Base-by-base conservation (phyloP, 23 red algal species). In the Pyropia haitanensis region DNA sequence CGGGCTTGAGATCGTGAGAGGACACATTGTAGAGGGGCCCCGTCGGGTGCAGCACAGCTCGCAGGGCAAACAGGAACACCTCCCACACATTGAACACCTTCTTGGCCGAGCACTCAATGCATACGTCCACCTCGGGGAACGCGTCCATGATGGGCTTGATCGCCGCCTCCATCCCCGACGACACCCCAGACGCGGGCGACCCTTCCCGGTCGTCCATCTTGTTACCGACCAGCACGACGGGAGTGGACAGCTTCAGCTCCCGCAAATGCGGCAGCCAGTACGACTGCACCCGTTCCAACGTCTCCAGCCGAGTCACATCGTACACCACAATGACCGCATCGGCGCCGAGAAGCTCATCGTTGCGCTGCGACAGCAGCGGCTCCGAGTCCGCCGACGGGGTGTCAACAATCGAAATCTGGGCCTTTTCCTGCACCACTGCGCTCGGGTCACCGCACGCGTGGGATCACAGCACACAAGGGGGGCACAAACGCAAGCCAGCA, bases 81-180 rank as follows among this genome's bases (percentile, higher is more conserved):
- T 97, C 93, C 19, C 80, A 75, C 25, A 97, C 82, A 60, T 97
- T 97, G 32, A 88, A 97, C 20, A 90, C 72, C 23, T 83, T 80
- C 48, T 97, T 97, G 0, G 93, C 85, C 3, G 93, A 97, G 77
- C 83, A 88, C 51, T 97, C 85, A 17, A 97, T 97, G 76, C 93
- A 97, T 13, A 85, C 84, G 44, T 97, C 93, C 19, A 97, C 70
- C 54, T 97, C 84, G 51, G 77, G 57, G 67, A 79, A 85, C 27
- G 90, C 73, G 55, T 97, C 84, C 93, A 97, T 97, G 23, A 97
- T 90, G 23, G 93, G 93, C 71, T 89, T 97, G 72, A 97, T 97
- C 33, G 80, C 70, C 19, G 53, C 77, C 77, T 97, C 93, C 66
- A 97, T 73, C 19, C 77, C 78, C 32, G 74, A 70, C 34, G 81